Evolutionary conservation across 768 basidiomycete species (phyloP).

Genomic region (Termitomyces sp.): DNA sequence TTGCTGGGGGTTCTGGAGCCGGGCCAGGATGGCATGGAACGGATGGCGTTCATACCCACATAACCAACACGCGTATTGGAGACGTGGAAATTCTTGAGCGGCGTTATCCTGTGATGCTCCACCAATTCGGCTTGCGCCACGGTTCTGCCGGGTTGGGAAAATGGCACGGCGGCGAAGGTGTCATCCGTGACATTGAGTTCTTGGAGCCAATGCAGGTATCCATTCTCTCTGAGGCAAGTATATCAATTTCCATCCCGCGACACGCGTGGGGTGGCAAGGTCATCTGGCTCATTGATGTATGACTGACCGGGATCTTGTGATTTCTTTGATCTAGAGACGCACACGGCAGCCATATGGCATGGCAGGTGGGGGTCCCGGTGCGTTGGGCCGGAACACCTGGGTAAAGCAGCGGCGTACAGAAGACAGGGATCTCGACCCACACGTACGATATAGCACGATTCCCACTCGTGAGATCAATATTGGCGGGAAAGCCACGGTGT

Average conservation of each 20-base stretch:
- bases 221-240: slow-evolving; percentile 84
- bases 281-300: not conserved
- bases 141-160: slow-evolving; percentile 68
- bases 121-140: slow-evolving; percentile 71
- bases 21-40: slow-evolving; percentile 89
- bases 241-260: slow-evolving; percentile 6
- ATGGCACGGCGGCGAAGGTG: slow-evolving; percentile 82
- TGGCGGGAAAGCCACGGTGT: slow-evolving; percentile 82
- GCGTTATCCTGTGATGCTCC: slow-evolving; percentile 87
- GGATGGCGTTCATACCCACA: slow-evolving; percentile 90
- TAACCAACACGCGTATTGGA: slow-evolving; percentile 89
- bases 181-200: slow-evolving; percentile 79
- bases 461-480: slow-evolving; percentile 68
- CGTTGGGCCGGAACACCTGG: slow-evolving; percentile 84
- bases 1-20: slow-evolving; percentile 91
- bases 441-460: slow-evolving; percentile 14
- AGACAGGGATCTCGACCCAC: slow-evolving; percentile 60
- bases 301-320: not conserved
- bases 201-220: slow-evolving; percentile 79
- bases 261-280: not conserved
- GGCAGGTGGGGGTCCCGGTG: slow-evolving; percentile 71
- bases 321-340: slow-evolving; percentile 49
- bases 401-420: slow-evolving; percentile 60
- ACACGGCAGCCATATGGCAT: slow-evolving; percentile 84
- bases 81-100: slow-evolving; percentile 93